Conservation (phyloP, 208 protist genomes). For the Phytomonas serpens region DNA sequence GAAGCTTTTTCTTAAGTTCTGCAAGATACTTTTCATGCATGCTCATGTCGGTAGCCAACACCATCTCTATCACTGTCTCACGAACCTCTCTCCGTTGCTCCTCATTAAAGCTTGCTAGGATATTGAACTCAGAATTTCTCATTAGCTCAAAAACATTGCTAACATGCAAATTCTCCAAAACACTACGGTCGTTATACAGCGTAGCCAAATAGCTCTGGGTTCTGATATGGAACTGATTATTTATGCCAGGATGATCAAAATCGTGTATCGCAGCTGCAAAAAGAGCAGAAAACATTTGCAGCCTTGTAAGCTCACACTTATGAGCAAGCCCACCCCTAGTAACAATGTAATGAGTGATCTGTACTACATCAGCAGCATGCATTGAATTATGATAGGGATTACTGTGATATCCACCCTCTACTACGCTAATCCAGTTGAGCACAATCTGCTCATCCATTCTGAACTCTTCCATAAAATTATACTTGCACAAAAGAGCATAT, state of each 20-base stretch:
- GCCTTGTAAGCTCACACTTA: conserved; percentile 59
- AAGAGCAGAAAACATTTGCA: conserved; percentile 86
- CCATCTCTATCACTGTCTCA: conserved; percentile 87
- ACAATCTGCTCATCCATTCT: conserved; percentile 84
- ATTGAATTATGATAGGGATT: conserved; percentile 93
- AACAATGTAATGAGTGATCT: conserved; percentile 85
- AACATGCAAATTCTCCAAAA: conserved; percentile 94
- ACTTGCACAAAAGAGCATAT: conserved; percentile 82
- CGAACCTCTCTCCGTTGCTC: conserved; percentile 80
- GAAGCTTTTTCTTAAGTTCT: conserved; percentile 54
- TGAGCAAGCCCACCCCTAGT: conserved; percentile 57
- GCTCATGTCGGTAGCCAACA: conserved; percentile 94
- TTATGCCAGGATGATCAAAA: conserved; percentile 94
- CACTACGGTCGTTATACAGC: conserved; percentile 93
- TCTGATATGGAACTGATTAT: conserved; percentile 91
- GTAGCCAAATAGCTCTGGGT: conserved; percentile 79
- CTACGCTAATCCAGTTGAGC: conserved; percentile 83
- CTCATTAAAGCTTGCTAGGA: conserved; percentile 66
- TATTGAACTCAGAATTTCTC: conserved; percentile 74
- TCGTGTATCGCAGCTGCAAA: conserved; percentile 95
- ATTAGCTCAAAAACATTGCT: conserved; percentile 89
- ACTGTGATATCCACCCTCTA: conserved; percentile 87
- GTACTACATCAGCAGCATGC: conserved; percentile 89
- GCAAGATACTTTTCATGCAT: conserved; percentile 82
- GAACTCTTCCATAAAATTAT: conserved; percentile 85